phyloP scores from a whole-genome alignment of 2,329 filamentous ascomycete genomes.

The Cordyceps sp. region DNA sequence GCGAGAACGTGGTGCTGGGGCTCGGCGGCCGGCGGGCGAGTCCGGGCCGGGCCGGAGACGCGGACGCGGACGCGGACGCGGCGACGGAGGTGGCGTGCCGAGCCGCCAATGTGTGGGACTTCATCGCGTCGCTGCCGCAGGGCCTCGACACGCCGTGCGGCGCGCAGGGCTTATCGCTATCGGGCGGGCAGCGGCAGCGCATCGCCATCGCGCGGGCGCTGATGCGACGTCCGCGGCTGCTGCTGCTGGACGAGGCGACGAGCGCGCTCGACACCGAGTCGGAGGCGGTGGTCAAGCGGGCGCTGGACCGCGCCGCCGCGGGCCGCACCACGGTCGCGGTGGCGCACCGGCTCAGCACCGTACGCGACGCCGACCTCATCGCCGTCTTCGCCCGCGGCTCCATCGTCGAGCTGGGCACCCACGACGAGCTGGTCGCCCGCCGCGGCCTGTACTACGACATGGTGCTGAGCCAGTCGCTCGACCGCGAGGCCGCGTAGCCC shows the following conservation, averaged over 20 bases:
- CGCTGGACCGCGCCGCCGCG: conserved; percentile 30
- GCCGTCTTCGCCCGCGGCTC: conserved; percentile 33
- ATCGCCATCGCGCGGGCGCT: conserved; percentile 59
- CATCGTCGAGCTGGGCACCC: conserved; percentile 43
- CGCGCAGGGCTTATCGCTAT: conserved; percentile 50
- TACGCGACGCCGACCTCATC: conserved; percentile 44
- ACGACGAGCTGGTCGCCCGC: conserved; percentile 35
- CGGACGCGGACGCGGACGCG: conserved; percentile 15
- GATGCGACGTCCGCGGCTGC: conserved; percentile 45
- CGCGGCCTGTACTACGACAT: conserved; percentile 35
- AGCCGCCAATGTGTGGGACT: conserved; percentile 38
- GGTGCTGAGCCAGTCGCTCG: conserved; percentile 27
- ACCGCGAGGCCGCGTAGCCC: conserved; percentile 11
- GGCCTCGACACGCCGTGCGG: conserved; percentile 49
- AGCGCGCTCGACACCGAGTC: conserved; percentile 45
- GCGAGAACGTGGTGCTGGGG: conserved; percentile 29
- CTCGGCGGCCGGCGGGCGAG: background rate
- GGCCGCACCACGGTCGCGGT: conserved; percentile 43
- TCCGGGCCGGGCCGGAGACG: conserved; percentile 19
- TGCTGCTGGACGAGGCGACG: conserved; percentile 62
- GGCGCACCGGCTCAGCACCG: conserved; percentile 39
- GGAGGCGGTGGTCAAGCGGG: conserved; percentile 47
- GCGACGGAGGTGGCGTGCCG: conserved; percentile 31
- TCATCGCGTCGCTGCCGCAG: conserved; percentile 37
- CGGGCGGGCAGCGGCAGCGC: conserved; percentile 56